Percentiles rank a stretch among this genome's conserved stretches.
Conservation (phyloP, 805 yeast genomes). For the Candida morakotiae region DNA sequence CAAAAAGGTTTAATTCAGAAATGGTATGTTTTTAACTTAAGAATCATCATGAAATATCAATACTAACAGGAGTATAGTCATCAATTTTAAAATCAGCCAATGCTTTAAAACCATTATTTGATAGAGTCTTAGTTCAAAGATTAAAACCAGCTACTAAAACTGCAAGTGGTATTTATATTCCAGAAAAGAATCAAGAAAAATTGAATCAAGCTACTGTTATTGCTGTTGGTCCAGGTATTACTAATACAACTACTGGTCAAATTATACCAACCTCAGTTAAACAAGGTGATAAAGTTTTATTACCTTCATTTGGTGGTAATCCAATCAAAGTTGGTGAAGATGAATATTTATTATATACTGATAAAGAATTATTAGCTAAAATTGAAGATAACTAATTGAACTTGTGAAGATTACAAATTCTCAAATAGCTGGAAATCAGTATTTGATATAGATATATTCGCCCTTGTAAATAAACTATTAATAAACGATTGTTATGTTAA, state of each 20-base stretch:
- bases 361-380: conserved; percentile 92
- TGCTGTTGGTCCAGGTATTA: conserved; percentile 93
- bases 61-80: conserved; percentile 29
- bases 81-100: conserved; percentile 71
- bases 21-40: conserved; percentile 12
- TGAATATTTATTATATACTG: conserved; percentile 80
- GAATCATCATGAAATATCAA: too few species aligned
- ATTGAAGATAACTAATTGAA: conserved; percentile 41
- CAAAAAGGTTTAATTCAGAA: neutral
- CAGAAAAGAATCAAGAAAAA: conserved; percentile 94
- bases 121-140: conserved; percentile 95
- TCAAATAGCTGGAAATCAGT: too few species aligned
- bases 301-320: conserved; percentile 93
- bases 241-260: conserved; percentile 67
- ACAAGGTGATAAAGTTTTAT: conserved; percentile 90
- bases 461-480: conserved; percentile 2
- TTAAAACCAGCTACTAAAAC: conserved; percentile 88
- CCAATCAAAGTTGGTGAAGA: conserved; percentile 85
- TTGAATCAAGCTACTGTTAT: conserved; percentile 87
- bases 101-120: conserved; percentile 86
- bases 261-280: conserved; percentile 68
- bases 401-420: too few species aligned
- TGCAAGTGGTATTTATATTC: conserved; percentile 87
- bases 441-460: too few species aligned
- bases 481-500: neutral